Conservation (phyloP, 108 stramenopile genomes). For the Mediolabrus comicus region DNA sequence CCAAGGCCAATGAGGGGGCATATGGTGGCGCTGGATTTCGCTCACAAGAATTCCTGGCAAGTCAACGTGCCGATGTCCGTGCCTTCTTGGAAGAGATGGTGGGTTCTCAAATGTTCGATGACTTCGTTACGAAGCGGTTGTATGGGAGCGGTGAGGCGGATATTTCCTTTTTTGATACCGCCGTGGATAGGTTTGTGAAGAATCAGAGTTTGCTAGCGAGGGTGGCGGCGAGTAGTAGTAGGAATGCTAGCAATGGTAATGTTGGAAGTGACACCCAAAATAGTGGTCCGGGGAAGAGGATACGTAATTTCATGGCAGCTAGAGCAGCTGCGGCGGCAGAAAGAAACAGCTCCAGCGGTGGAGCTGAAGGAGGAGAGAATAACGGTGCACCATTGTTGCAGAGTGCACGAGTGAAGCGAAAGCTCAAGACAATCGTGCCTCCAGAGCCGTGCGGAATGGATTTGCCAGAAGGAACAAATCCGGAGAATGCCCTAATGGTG, state of each 20-base stretch:
- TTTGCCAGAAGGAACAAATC: constrained; percentile 19
- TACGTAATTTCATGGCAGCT: constrained; percentile 47
- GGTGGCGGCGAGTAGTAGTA: constrained; percentile 11
- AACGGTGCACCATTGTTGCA: constrained; percentile 78
- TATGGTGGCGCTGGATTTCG: constrained; percentile 29
- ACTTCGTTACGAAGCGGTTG: constrained; percentile 83
- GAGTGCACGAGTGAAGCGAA: constrained; percentile 78
- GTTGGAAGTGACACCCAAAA: neutral
- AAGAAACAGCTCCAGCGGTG: too few species aligned
- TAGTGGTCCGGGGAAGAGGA: neutral
- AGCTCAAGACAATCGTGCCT: constrained; percentile 67
- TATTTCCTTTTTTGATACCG: constrained; percentile 74
- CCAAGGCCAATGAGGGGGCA: constrained; percentile 32
- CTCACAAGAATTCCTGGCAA: constrained; percentile 57
- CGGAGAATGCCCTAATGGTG: constrained; percentile 66
- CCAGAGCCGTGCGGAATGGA: constrained; percentile 54
- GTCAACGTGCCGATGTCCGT: constrained; percentile 62
- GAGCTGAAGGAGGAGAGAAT: constrained; percentile 63
- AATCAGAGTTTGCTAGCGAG: constrained; percentile 66
- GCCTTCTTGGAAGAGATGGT: constrained; percentile 72
- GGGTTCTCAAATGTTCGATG: constrained; percentile 85
- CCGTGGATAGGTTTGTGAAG: constrained; percentile 76
- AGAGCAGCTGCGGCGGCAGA: constrained; percentile 77
- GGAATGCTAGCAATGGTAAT: neutral
- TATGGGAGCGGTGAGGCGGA: constrained; percentile 76